These are phyloP conservation scores for Moringa oleifera DNA, from an alignment of 345 rosid species.

Conservation along the genomic window DNA sequence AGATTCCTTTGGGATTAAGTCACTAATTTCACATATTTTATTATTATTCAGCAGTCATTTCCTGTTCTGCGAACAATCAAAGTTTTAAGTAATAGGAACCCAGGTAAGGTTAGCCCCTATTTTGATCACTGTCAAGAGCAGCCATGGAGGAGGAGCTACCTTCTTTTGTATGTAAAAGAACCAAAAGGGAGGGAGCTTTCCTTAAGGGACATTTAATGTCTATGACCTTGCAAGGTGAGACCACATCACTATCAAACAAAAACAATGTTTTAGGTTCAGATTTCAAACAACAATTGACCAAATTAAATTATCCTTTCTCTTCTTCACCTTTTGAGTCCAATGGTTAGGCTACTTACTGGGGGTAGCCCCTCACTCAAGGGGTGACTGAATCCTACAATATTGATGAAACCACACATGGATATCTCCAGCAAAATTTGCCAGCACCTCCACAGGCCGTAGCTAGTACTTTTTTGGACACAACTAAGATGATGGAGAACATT, in stretches of 20 bases:
- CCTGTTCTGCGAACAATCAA: not conserved
- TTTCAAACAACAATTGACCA: not conserved
- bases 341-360: not conserved
- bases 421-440: not conserved
- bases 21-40: no score
- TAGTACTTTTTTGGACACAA: not conserved
- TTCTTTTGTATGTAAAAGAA: not conserved
- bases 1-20: no score
- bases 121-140: not conserved
- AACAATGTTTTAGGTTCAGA: not conserved
- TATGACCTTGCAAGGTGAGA: no score
- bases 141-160: not conserved
- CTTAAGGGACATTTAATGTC: not conserved
- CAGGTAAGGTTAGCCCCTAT: not conserved
- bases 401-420: no score
- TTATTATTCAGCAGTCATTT: not conserved
- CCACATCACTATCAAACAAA: no score
- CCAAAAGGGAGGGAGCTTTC: not conserved
- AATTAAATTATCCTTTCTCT: not conserved
- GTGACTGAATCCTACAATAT: no score
- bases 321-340: not conserved
- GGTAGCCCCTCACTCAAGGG: not conserved
- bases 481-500: not conserved
- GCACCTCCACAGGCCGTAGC: not conserved
- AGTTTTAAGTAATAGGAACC: not conserved